Evolutionary conservation across 768 basidiomycete species (phyloP).

Genomic region (Phaffia australis): DNA sequence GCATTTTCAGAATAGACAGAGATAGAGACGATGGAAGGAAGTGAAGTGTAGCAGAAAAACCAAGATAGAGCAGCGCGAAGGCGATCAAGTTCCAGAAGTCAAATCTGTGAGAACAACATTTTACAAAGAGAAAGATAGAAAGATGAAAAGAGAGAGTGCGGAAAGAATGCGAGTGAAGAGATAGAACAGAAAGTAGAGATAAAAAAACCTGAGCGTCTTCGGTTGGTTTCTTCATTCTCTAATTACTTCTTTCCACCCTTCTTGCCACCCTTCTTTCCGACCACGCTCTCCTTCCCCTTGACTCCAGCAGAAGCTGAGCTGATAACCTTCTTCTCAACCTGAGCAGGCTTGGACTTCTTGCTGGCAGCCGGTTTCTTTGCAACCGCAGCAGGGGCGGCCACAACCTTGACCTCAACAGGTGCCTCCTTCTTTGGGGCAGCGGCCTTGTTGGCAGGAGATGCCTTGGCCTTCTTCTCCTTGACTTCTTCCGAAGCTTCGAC

Average conservation of each 20-base stretch:
- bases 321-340: conserved; percentile 24
- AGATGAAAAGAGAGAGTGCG: no score
- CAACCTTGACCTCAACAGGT: conserved; percentile 42
- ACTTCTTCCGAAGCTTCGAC: not conserved
- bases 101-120: no score
- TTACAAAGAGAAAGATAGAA: no score
- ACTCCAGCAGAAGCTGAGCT: conserved; percentile 22
- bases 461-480: conserved; percentile 27
- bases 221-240: not conserved
- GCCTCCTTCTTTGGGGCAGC: conserved; percentile 25
- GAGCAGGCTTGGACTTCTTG: conserved; percentile 12
- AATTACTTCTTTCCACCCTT: conserved; percentile 12
- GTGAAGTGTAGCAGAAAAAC: no score
- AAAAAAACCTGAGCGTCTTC: no score
- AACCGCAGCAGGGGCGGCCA: conserved; percentile 15
- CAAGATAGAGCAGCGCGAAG: no score
- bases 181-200: no score
- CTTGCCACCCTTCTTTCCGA: conserved; percentile 29
- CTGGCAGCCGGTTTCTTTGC: conserved; percentile 23
- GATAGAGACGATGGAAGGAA: no score
- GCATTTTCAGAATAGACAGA: no score
- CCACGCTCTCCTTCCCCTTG: conserved; percentile 26
- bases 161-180: no score
- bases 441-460: conserved; percentile 7
- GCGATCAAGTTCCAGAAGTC: no score